A percentile compares a stretch with the other conserved stretches of the same genome.
These are phyloP conservation scores for Sporothrix dimorphospora DNA, from an alignment of 2,329 filamentous ascomycete species.

Conservation along the genomic window DNA sequence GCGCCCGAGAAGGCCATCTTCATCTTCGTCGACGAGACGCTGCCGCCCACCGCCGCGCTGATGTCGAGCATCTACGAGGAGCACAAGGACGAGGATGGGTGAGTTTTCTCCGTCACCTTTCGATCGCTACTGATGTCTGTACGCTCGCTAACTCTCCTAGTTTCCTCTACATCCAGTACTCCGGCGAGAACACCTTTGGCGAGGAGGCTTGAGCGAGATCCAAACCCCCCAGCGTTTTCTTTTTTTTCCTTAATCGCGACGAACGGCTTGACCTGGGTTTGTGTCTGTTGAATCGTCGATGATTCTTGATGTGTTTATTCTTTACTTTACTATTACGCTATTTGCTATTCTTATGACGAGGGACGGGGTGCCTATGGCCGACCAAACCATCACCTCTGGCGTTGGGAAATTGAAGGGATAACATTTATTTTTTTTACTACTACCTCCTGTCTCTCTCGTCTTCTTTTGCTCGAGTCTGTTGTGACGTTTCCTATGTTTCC, in stretches of 20 bases:
- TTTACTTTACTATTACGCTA: background rate
- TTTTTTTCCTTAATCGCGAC: background rate
- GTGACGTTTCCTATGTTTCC: background rate
- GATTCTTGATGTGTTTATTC: background rate
- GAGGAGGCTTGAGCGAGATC: constrained; percentile 34
- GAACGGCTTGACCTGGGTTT: constrained; percentile 12
- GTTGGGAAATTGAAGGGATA: constrained; percentile 27
- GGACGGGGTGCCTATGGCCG: background rate
- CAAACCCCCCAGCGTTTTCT: background rate
- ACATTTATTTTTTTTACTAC: background rate
- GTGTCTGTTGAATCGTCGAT: constrained; percentile 6
- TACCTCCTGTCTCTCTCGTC: background rate
- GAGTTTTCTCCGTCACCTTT: constrained; percentile 37
- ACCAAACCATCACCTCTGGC: constrained; percentile 15
- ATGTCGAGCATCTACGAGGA: constrained; percentile 99
- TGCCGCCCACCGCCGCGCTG: constrained; percentile 92
- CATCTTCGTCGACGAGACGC: constrained; percentile 98
- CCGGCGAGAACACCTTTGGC: constrained; percentile 98
- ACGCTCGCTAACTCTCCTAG: constrained; percentile 48
- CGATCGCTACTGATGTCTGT: too few species aligned
- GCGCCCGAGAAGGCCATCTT: constrained; percentile 99
- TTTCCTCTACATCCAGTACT: constrained; percentile 99
- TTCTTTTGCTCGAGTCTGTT: background rate
- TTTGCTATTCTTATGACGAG: constrained; percentile 11
- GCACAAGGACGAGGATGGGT: constrained; percentile 85